These are phyloP conservation scores for Trypanosoma theileri DNA, from an alignment of 208 protist genomes.

Conservation along the genomic window DNA sequence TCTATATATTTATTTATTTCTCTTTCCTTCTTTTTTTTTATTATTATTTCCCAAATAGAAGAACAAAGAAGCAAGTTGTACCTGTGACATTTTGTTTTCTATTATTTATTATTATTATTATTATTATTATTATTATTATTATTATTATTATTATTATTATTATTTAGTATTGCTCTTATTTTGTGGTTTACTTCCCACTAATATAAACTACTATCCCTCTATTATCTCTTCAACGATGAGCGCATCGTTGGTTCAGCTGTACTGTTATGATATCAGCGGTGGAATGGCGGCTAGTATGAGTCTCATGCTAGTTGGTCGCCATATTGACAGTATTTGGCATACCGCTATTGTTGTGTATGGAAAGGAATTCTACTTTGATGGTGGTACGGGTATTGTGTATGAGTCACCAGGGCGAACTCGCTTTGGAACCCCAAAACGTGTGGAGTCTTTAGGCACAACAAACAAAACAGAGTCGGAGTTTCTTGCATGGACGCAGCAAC, in stretches of 20 bases:
- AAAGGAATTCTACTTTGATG: conserved; percentile 93
- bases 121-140: no score
- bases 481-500: conserved; percentile 43
- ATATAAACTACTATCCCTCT: no score
- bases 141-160: no score
- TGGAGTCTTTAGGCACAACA: conserved; percentile 62
- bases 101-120: no score
- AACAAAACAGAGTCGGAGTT: conserved; percentile 62
- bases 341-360: conserved; percentile 92
- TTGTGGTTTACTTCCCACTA: no score
- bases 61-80: no score
- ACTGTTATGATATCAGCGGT: conserved; percentile 93
- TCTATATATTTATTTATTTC: conserved; percentile 12
- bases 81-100: no score
- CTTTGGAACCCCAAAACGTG: conserved; percentile 71
- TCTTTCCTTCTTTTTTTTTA: conserved; percentile 21
- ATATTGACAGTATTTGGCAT: conserved; percentile 94
- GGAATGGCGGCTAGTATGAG: conserved; percentile 86
- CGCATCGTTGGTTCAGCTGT: conserved; percentile 59
- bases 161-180: no score
- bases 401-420: conserved; percentile 64
- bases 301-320: conserved; percentile 73
- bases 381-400: conserved; percentile 74
- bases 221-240: neutral
- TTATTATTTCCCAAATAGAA: neutral